Evolutionary conservation across 805 yeast species (phyloP).

Genomic region (Monosporozyma servazzii): DNA sequence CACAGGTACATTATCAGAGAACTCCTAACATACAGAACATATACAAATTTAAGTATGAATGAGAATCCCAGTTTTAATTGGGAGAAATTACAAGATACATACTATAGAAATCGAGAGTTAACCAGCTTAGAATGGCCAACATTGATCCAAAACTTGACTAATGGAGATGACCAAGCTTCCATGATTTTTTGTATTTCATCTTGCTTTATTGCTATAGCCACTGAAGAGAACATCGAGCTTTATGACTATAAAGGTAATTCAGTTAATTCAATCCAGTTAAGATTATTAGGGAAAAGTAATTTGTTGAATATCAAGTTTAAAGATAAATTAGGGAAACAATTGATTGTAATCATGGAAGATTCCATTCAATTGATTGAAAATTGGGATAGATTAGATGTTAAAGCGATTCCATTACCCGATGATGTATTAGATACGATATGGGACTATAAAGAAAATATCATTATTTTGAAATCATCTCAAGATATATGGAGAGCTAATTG

Average conservation of each 20-base stretch:
- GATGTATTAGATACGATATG: slow-evolving; percentile 21
- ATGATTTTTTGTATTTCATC: slow-evolving; percentile 33
- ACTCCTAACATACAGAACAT: not conserved
- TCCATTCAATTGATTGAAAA: slow-evolving; percentile 11
- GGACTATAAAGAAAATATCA: slow-evolving; percentile 20
- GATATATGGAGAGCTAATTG: slow-evolving; percentile 13
- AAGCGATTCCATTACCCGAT: slow-evolving; percentile 7
- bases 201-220: slow-evolving; percentile 35
- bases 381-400: slow-evolving; percentile 17
- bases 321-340: slow-evolving; percentile 6
- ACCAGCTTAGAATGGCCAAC: slow-evolving; percentile 22
- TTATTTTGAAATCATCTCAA: slow-evolving; percentile 16
- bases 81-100: slow-evolving; percentile 70
- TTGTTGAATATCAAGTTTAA: slow-evolving; percentile 17
- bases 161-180: not conserved
- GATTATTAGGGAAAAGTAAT: slow-evolving; percentile 9
- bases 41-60: not conserved
- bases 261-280: slow-evolving; percentile 5
- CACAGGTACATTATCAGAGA: not conserved
- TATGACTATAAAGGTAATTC: slow-evolving; percentile 31
- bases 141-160: slow-evolving; percentile 1
- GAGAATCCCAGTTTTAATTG: slow-evolving; percentile 45
- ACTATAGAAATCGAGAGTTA: slow-evolving; percentile 43
- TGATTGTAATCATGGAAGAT: slow-evolving; percentile 13
- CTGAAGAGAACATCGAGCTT: slow-evolving; percentile 24